phyloP scores from a whole-genome alignment of 2,329 filamentous ascomycete species.

The Colletotrichum lindemuthianum region DNA sequence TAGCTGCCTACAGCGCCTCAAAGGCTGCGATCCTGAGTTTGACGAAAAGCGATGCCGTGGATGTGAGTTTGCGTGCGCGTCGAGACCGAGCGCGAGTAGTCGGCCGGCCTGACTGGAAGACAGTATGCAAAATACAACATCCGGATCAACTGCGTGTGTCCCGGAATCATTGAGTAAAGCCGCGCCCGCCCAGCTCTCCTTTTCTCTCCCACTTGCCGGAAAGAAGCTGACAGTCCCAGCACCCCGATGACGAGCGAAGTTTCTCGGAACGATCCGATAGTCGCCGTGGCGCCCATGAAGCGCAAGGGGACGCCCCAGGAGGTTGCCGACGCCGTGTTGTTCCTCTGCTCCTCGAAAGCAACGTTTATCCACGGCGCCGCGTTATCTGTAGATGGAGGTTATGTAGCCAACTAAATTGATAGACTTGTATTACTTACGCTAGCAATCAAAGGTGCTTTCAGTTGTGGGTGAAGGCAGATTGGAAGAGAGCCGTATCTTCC shows the following conservation, averaged over 20 bases:
- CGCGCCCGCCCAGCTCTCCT: slow-evolving; percentile 7
- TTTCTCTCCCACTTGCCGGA: not conserved
- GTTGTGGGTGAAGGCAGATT: too few species aligned
- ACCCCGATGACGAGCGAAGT: slow-evolving; percentile 55
- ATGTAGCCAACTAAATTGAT: slow-evolving; percentile 38
- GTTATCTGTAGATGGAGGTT: slow-evolving; percentile 57
- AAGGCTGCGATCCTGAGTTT: slow-evolving; percentile 57
- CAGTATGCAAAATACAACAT: slow-evolving; percentile 57
- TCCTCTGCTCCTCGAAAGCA: slow-evolving; percentile 55
- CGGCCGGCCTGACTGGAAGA: not conserved
- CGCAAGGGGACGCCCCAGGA: slow-evolving; percentile 56
- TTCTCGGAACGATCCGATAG: slow-evolving; percentile 44
- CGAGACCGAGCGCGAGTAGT: too few species aligned
- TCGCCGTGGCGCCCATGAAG: slow-evolving; percentile 49
- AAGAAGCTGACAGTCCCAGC: slow-evolving; percentile 25
- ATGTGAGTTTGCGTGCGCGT: slow-evolving; percentile 44
- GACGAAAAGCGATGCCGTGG: slow-evolving; percentile 59
- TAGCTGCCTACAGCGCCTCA: slow-evolving; percentile 56
- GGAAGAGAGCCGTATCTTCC: too few species aligned
- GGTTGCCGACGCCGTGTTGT: slow-evolving; percentile 57
- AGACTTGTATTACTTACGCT: not conserved
- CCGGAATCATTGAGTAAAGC: slow-evolving; percentile 53
- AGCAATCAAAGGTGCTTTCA: too few species aligned
- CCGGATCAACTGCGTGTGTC: slow-evolving; percentile 57
- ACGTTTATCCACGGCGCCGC: slow-evolving; percentile 56